Evolutionary conservation across 2,329 filamentous ascomycete species (phyloP).

Genomic region (Neobulgaria alba): DNA sequence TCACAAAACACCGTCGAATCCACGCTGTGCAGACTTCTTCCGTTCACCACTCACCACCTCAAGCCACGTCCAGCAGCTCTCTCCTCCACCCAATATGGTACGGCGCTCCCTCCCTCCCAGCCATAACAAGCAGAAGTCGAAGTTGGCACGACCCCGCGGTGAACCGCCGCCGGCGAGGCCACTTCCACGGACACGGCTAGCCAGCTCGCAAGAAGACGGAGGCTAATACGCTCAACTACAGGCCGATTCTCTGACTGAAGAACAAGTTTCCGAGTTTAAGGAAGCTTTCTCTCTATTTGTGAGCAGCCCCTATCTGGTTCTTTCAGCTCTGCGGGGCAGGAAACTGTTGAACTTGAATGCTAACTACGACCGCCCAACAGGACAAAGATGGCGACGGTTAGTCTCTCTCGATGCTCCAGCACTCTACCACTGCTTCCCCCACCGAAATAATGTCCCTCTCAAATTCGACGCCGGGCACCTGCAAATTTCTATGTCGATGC

Average conservation of each 20-base stretch:
- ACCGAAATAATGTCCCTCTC: too few relatives aligned
- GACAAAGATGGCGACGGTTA: constrained; percentile 89
- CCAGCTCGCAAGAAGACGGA: too few relatives aligned
- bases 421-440: too few relatives aligned
- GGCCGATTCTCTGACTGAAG: constrained; percentile 98
- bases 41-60: too few relatives aligned
- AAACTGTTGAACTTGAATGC: constrained; percentile 15
- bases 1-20: neutral
- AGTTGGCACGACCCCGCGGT: too few relatives aligned
- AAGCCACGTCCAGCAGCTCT: constrained; percentile 7
- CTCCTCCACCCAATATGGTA: neutral
- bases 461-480: neutral
- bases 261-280: constrained; percentile 99
- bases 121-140: too few relatives aligned
- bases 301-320: constrained; percentile 40
- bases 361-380: constrained; percentile 37
- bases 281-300: constrained; percentile 99
- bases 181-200: too few relatives aligned
- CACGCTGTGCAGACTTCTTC: neutral
- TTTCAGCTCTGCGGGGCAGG: neutral
- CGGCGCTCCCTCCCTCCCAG: neutral
- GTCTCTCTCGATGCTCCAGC: too few relatives aligned
- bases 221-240: too few relatives aligned
- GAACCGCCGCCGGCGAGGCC: too few relatives aligned
- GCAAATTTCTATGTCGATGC: neutral